Evolutionary conservation across 768 basidiomycete genomes (phyloP).

Genomic region (Boletellus emodensis): DNA sequence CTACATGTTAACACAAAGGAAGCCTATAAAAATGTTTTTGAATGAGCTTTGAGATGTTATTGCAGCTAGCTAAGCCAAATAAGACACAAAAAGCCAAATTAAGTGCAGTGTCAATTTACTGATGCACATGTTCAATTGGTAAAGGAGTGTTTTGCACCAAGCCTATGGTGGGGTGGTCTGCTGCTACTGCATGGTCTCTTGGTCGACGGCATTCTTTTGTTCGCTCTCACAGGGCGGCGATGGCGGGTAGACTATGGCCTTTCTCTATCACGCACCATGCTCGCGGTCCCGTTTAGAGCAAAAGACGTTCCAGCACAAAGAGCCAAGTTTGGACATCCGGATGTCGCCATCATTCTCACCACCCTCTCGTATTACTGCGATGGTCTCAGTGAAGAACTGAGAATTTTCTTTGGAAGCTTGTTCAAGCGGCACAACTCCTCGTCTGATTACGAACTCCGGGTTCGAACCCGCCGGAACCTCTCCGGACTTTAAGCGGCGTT

Average conservation of each 20-base stretch:
- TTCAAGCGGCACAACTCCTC: slow-evolving; percentile 39
- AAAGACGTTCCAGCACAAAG: slow-evolving; percentile 45
- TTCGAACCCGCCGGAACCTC: slow-evolving; percentile 21
- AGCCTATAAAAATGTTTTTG: too few species aligned
- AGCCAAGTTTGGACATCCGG: slow-evolving; percentile 53
- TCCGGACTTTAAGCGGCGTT: slow-evolving; percentile 36
- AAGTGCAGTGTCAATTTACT: too few species aligned
- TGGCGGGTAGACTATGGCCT: slow-evolving; percentile 55
- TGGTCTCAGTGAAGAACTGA: slow-evolving; percentile 37
- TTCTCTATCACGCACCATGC: slow-evolving; percentile 37
- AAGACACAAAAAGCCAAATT: too few species aligned
- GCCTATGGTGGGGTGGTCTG: slow-evolving; percentile 38
- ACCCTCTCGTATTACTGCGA: slow-evolving; percentile 48
- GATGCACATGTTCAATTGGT: neutral
- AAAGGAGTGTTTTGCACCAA: slow-evolving; percentile 5
- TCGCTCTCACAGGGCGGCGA: slow-evolving; percentile 35
- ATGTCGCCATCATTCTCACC: slow-evolving; percentile 43
- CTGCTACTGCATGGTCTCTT: slow-evolving; percentile 46
- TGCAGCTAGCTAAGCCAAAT: too few species aligned
- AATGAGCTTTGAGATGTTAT: too few species aligned
- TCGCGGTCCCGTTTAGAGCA: slow-evolving; percentile 53
- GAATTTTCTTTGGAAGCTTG: slow-evolving; percentile 35
- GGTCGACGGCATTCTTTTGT: slow-evolving; percentile 37
- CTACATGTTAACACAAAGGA: too few species aligned
- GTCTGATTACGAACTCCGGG: slow-evolving; percentile 41